A percentile compares a stretch with the other conserved stretches of the same genome.
These are phyloP conservation scores for Lactifluus rugatus DNA, from an alignment of 768 basidiomycete species.

Conservation along the genomic window DNA sequence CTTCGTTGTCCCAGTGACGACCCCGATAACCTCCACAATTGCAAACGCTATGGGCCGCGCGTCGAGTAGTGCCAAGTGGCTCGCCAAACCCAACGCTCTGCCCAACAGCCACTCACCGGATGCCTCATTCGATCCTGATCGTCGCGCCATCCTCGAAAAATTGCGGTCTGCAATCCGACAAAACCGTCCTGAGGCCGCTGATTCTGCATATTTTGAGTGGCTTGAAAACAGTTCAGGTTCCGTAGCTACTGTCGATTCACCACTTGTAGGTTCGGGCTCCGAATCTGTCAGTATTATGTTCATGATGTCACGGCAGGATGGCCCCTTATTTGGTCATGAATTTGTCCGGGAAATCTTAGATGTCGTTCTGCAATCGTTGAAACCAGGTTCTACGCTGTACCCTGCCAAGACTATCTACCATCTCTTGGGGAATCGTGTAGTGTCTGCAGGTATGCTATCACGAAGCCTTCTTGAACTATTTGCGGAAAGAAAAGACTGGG, in stretches of 20 bases:
- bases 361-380: slow-evolving; percentile 37
- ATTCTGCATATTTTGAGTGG: slow-evolving; percentile 56
- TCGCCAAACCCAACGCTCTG: slow-evolving; percentile 23
- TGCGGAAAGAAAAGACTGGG: slow-evolving; percentile 58
- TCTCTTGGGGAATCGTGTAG: slow-evolving; percentile 46
- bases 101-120: background rate
- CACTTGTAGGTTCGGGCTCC: background rate
- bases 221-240: slow-evolving; percentile 24
- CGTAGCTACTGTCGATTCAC: background rate
- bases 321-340: slow-evolving; percentile 30
- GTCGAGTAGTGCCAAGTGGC: slow-evolving; percentile 37
- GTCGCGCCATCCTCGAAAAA: slow-evolving; percentile 29
- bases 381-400: slow-evolving; percentile 30
- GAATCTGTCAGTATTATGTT: background rate
- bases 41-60: slow-evolving; percentile 52
- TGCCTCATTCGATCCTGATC: slow-evolving; percentile 20
- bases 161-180: slow-evolving; percentile 35
- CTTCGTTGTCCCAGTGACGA: slow-evolving; percentile 47
- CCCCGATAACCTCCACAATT: slow-evolving; percentile 49
- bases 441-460: slow-evolving; percentile 54
- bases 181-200: slow-evolving; percentile 42
- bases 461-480: slow-evolving; percentile 49
- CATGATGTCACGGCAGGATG: background rate
- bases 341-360: slow-evolving; percentile 53
- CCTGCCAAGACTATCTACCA: slow-evolving; percentile 46